Evolutionary conservation across 805 yeast species (phyloP).

Genomic region (Yarrowia deformans): DNA sequence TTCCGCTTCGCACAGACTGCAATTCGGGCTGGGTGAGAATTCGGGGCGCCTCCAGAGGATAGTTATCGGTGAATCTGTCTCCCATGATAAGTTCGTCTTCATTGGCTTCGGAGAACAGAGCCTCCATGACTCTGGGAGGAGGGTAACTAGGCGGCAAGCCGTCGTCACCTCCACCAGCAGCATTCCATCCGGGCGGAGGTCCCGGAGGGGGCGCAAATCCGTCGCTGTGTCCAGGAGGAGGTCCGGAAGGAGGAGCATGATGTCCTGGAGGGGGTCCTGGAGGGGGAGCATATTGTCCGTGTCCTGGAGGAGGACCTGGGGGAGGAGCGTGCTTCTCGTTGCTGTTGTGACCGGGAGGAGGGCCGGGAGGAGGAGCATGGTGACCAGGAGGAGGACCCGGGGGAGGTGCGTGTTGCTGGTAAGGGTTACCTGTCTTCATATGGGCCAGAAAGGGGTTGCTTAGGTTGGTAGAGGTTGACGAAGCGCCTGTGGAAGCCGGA

Average conservation of each 20-base stretch:
- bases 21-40: conserved; percentile 23
- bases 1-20: conserved; percentile 15
- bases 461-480: neutral
- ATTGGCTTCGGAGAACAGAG: conserved; percentile 31
- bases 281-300: conserved; percentile 14
- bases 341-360: conserved; percentile 1
- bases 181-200: conserved; percentile 31
- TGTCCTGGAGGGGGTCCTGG: conserved; percentile 35
- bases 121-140: conserved; percentile 36
- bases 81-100: conserved; percentile 34
- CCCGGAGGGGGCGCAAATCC: conserved; percentile 38
- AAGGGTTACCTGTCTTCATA: conserved; percentile 29
- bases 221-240: conserved; percentile 23
- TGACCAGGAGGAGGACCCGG: conserved; percentile 22
- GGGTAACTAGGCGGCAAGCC: conserved; percentile 31
- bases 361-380: conserved; percentile 21
- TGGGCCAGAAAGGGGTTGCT: conserved; percentile 19
- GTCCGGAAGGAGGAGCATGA: conserved; percentile 12
- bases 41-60: conserved; percentile 26
- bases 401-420: conserved; percentile 19
- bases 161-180: conserved; percentile 18
- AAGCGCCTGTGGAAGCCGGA: conserved; percentile 14
- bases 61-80: conserved; percentile 28
- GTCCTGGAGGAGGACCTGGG: conserved; percentile 25
- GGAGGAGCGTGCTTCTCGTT: conserved; percentile 3